A percentile compares a stretch with the other conserved stretches of the same genome.
Conservation (phyloP, 345 rosid genomes). For the Abelmoschus esculentus region DNA sequence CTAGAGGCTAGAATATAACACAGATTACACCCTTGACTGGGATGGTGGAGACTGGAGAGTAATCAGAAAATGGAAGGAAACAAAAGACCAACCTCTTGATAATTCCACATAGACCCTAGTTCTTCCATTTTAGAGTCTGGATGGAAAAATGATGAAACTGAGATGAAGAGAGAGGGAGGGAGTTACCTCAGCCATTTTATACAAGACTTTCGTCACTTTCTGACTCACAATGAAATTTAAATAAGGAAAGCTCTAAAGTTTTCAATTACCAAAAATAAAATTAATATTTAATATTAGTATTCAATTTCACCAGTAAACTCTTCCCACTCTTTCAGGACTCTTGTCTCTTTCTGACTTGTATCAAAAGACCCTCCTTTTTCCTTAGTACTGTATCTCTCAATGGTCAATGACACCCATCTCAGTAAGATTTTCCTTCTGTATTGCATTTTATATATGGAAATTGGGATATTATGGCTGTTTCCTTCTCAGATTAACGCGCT, state of each 20-base stretch:
- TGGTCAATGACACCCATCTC: too few relatives aligned
- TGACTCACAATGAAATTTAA: not conserved
- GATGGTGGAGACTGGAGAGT: not conserved
- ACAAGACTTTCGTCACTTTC: not conserved
- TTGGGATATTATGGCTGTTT: not conserved
- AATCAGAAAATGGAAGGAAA: not conserved
- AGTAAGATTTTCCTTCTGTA: too few relatives aligned
- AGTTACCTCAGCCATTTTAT: slow-evolving; percentile 31
- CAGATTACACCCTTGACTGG: too few relatives aligned
- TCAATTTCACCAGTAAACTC: slow-evolving; percentile 25
- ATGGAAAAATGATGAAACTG: not conserved
- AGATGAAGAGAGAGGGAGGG: not conserved
- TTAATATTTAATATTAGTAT: not conserved
- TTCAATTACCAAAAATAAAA: slow-evolving; percentile 19
- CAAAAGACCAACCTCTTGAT: slow-evolving; percentile 55
- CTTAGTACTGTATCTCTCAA: too few relatives aligned
- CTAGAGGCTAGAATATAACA: too few relatives aligned
- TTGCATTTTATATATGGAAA: too few relatives aligned
- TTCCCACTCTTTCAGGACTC: slow-evolving; percentile 45
- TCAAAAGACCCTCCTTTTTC: slow-evolving; percentile 9
- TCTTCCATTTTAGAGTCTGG: slow-evolving; percentile 48
- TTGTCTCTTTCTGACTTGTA: slow-evolving; percentile 32
- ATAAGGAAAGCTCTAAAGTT: slow-evolving; percentile 13
- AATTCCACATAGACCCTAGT: slow-evolving; percentile 55
- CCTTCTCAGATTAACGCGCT: slow-evolving; percentile 22